A percentile compares a stretch with the other conserved stretches of the same genome.
phyloP scores from a whole-genome alignment of 805 yeast genomes.

The Metschnikowia rubicola region DNA sequence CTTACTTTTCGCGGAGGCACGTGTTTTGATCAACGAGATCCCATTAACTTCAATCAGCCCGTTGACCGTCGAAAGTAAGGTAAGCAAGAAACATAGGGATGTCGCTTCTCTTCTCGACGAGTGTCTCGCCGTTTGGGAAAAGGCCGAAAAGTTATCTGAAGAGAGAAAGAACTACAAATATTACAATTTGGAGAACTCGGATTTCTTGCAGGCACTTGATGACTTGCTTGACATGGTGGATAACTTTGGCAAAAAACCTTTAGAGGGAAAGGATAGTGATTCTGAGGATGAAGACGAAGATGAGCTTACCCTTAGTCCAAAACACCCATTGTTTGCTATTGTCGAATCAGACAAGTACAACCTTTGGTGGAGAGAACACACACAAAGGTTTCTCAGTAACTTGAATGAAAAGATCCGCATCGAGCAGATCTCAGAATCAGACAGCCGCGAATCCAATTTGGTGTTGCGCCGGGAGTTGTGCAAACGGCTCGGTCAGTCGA shows the following conservation, averaged over 20 bases:
- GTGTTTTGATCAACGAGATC: constrained; percentile 54
- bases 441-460: constrained; percentile 16
- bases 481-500: constrained; percentile 58
- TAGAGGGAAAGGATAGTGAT: constrained; percentile 51
- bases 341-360: constrained; percentile 43
- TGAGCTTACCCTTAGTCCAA: constrained; percentile 33
- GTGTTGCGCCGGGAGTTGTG: constrained; percentile 38
- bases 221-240: constrained; percentile 66
- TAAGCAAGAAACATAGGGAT: constrained; percentile 24
- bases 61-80: constrained; percentile 41
- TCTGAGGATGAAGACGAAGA: constrained; percentile 48
- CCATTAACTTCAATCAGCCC: constrained; percentile 56
- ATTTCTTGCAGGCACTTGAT: constrained; percentile 55
- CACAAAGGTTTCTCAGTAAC: constrained; percentile 29
- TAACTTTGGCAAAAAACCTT: constrained; percentile 55
- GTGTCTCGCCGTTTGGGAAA: constrained; percentile 45
- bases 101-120: constrained; percentile 42
- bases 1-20: constrained; percentile 51
- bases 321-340: constrained; percentile 55
- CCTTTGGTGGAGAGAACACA: constrained; percentile 54
- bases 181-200: constrained; percentile 43
- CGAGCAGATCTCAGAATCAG: constrained; percentile 11
- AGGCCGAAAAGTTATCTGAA: constrained; percentile 34
- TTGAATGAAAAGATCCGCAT: constrained; percentile 23
- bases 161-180: constrained; percentile 24